These are phyloP conservation scores for Curvularia lunata DNA, from an alignment of 2,329 filamentous ascomycete species.

Conservation along the genomic window DNA sequence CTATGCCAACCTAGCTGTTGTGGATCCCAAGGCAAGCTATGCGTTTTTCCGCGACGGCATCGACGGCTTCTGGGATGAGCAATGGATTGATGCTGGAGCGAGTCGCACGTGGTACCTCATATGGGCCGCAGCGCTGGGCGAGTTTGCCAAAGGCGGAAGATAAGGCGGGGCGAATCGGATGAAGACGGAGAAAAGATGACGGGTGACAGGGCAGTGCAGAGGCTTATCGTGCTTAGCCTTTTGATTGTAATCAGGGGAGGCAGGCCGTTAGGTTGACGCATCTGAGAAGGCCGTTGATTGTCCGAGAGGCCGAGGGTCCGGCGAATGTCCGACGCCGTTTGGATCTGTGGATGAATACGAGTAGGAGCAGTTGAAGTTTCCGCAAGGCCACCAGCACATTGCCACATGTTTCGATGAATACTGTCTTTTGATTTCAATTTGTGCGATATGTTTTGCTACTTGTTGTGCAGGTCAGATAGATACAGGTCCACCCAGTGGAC, in stretches of 20 bases:
- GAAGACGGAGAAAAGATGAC: background rate
- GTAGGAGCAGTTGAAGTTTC: background rate
- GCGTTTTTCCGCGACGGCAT: constrained; percentile 72
- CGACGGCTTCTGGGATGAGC: constrained; percentile 63
- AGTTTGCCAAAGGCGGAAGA: constrained; percentile 18
- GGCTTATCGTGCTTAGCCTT: background rate
- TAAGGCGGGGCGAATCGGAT: background rate
- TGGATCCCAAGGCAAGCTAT: constrained; percentile 73
- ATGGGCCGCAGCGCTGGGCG: constrained; percentile 38
- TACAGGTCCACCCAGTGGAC: background rate
- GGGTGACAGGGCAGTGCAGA: background rate
- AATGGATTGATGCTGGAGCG: constrained; percentile 81
- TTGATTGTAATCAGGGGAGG: background rate
- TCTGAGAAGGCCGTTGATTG: background rate
- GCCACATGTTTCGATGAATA: background rate
- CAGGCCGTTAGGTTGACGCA: background rate
- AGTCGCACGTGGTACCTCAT: constrained; percentile 44
- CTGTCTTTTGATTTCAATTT: background rate
- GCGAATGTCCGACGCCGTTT: background rate
- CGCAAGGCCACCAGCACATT: background rate
- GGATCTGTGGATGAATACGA: background rate
- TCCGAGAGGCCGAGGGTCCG: background rate
- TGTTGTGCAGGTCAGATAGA: too few species aligned
- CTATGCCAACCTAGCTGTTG: constrained; percentile 79
- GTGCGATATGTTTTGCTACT: too few species aligned